Conservation (phyloP, 2,329 filamentous ascomycete species). For the Sphaerostilbella broomeana region DNA sequence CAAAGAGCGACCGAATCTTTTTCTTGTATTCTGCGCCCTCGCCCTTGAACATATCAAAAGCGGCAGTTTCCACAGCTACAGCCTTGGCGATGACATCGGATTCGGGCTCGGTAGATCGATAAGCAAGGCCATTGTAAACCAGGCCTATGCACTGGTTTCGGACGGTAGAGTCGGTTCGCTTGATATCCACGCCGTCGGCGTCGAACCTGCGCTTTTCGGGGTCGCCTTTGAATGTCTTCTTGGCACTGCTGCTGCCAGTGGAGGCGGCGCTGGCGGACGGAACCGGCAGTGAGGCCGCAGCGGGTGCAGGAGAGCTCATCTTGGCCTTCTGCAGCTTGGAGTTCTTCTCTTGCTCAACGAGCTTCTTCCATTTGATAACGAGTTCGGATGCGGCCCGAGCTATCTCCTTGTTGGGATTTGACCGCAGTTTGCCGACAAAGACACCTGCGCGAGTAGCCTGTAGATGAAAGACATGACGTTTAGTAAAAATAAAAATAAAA, state of each 20-base stretch:
- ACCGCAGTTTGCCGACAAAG: conserved; percentile 71
- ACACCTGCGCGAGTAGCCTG: conserved; percentile 85
- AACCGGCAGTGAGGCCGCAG: conserved; percentile 46
- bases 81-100: conserved; percentile 66
- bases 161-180: conserved; percentile 64
- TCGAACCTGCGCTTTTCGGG: conserved; percentile 76
- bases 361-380: conserved; percentile 79
- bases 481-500: not conserved
- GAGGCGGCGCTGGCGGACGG: conserved; percentile 43
- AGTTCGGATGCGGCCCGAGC: conserved; percentile 71
- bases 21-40: conserved; percentile 71
- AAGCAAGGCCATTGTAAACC: conserved; percentile 84
- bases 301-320: conserved; percentile 25
- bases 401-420: conserved; percentile 77
- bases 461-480: not conserved
- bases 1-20: conserved; percentile 88
- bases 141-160: conserved; percentile 85
- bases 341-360: conserved; percentile 60
- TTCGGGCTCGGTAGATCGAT: conserved; percentile 62
- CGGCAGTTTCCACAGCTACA: conserved; percentile 77
- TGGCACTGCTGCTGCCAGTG: conserved; percentile 34
- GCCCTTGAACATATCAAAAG: conserved; percentile 61
- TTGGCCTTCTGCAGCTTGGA: conserved; percentile 39
- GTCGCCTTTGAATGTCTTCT: conserved; percentile 52
- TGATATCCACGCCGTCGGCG: conserved; percentile 71